Evolutionary conservation across 2,329 filamentous ascomycete species (phyloP).

Genomic region (Fusarium sp.): DNA sequence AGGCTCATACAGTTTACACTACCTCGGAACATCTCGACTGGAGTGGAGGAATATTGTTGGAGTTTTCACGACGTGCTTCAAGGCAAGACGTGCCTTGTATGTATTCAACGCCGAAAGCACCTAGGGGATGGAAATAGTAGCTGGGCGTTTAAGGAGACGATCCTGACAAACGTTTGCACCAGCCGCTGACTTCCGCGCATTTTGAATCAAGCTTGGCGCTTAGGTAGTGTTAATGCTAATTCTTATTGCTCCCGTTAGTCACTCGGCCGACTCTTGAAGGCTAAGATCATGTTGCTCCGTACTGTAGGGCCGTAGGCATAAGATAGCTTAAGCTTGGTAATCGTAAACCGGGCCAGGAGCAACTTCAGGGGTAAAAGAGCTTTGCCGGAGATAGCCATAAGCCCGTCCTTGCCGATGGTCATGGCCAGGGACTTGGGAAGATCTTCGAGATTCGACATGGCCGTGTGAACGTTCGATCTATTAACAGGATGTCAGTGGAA

Average conservation of each 20-base stretch:
- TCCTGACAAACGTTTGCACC: background rate
- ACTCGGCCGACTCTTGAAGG: conserved; percentile 24
- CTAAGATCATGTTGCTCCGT: conserved; percentile 7
- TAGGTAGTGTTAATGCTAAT: conserved; percentile 22
- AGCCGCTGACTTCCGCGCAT: conserved; percentile 4
- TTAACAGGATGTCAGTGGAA: conserved; percentile 34
- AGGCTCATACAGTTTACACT: conserved; percentile 3
- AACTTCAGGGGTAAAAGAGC: conserved; percentile 9
- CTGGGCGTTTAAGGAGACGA: background rate
- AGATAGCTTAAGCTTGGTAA: conserved; percentile 10
- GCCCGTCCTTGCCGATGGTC: conserved; percentile 13
- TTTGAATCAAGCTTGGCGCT: conserved; percentile 24
- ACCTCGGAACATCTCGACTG: conserved; percentile 35
- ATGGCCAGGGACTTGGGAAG: conserved; percentile 34
- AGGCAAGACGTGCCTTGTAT: conserved; percentile 25
- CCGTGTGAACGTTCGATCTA: conserved; percentile 23
- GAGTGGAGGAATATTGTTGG: conserved; percentile 25
- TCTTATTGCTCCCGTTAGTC: conserved; percentile 18
- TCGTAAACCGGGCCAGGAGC: conserved; percentile 1
- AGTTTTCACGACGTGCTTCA: conserved; percentile 38
- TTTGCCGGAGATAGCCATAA: conserved; percentile 19
- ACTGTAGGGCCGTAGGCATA: background rate
- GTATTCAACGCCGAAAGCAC: conserved; percentile 1
- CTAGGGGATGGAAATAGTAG: conserved; percentile 8
- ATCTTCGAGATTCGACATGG: conserved; percentile 43